A percentile compares a stretch with the other conserved stretches of the same genome.
phyloP scores from a whole-genome alignment of 805 yeast species.

The Kodamaea leandrae region DNA sequence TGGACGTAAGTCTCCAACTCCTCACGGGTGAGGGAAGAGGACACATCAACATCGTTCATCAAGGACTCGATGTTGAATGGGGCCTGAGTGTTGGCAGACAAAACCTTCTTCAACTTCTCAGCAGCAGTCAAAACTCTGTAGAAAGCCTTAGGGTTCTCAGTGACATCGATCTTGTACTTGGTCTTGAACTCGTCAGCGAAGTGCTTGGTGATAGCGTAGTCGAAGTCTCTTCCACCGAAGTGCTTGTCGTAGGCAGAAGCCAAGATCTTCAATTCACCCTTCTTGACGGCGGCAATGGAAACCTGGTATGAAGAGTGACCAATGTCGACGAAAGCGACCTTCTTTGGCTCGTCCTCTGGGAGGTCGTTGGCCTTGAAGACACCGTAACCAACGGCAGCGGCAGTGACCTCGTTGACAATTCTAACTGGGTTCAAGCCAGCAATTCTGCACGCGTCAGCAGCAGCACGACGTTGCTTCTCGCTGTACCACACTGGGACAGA shows the following conservation, averaged over 20 bases:
- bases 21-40: slow-evolving; percentile 83
- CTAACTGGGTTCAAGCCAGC: slow-evolving; percentile 98
- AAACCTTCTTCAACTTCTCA: slow-evolving; percentile 91
- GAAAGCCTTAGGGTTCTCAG: slow-evolving; percentile 90
- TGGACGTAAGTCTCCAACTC: slow-evolving; percentile 86
- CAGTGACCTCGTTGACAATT: slow-evolving; percentile 94
- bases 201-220: slow-evolving; percentile 89
- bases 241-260: slow-evolving; percentile 92
- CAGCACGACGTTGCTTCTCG: slow-evolving; percentile 94
- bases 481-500: slow-evolving; percentile 98
- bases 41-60: slow-evolving; percentile 95
- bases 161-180: slow-evolving; percentile 91
- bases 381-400: slow-evolving; percentile 99
- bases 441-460: slow-evolving; percentile 89
- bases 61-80: slow-evolving; percentile 95
- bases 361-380: slow-evolving; percentile 90
- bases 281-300: slow-evolving; percentile 84
- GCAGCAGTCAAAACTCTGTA: slow-evolving; percentile 88
- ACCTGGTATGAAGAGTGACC: slow-evolving; percentile 96
- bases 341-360: slow-evolving; percentile 90
- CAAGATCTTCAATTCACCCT: slow-evolving; percentile 91
- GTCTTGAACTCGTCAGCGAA: slow-evolving; percentile 88
- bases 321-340: slow-evolving; percentile 90
- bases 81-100: slow-evolving; percentile 93
- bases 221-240: slow-evolving; percentile 98